Base-by-base conservation (phyloP, 2,329 filamentous ascomycete genomes). In the Curvularia spicifera region DNA sequence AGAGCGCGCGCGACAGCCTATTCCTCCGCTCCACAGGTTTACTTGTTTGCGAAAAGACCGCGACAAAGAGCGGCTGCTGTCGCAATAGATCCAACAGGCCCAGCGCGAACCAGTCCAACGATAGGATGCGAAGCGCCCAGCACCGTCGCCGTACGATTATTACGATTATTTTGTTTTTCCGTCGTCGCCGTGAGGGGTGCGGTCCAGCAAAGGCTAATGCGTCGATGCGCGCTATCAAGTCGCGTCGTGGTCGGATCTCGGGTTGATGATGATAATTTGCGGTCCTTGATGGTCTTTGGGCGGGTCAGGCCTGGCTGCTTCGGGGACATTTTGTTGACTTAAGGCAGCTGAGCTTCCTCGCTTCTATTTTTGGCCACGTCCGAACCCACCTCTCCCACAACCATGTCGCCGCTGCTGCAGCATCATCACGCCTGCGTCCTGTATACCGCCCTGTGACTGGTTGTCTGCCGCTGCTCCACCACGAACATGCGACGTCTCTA, bases 61-160 rank as follows among this genome's bases (percentile, higher is more conserved):
- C 15, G 24, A 37, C 22, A 28, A 12, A 22, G 40, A 56, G 61
- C 53, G 59, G 49, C 53, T 59, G 51, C 58, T 64, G 57, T 45
- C 51, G 57, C 57, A 60, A 49, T 12, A n/a, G 45, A 46, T 59
- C 51, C 62, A 51, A 61, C 63, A 65, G 59, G 54, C 40, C 59
- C 58, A 68, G 65, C 60, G 61, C 60, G 63, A 64, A 61, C 42
- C 42, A 48, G 51, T 53, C 52, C 56, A 68, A 59, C 59, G 66
- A 69, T 65, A 68, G 67, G 67, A 68, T 66, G 66, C 64, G 64
- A 69, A 66, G 67, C 65, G 68, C 66, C 65, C 66, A 66, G 67
- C 67, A 68, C 64, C 46, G 57, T 63, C 63, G 70, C 67, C 51
- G 51, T 37, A 10, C 45, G 33, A 22, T 29, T 18, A 31, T 28